Percentiles rank a stretch among this genome's conserved stretches.
Conservation (phyloP, 2,329 filamentous ascomycete species). For the Phaeosphaeriaceae sp. region DNA sequence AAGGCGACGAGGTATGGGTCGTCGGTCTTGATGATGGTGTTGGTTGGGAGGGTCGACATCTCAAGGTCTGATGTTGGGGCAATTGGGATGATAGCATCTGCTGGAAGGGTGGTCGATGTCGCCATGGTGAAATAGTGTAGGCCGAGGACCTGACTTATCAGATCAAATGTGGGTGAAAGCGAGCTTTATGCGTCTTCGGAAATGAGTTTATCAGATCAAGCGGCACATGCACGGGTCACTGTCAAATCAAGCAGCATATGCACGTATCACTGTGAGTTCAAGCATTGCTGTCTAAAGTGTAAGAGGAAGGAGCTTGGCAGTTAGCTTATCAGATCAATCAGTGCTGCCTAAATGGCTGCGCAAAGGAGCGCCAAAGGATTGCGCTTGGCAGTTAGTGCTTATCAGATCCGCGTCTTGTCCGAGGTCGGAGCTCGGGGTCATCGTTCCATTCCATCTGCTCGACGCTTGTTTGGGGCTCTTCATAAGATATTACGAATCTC, state of each 20-base stretch:
- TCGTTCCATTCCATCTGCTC: neutral
- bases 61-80: slow-evolving; percentile 1
- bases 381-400: neutral
- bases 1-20: slow-evolving; percentile 30
- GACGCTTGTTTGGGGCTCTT: no score
- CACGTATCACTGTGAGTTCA: neutral
- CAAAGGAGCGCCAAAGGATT: neutral
- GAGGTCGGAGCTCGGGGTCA: neutral
- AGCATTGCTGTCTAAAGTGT: neutral
- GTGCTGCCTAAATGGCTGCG: neutral
- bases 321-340: neutral
- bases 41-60: neutral
- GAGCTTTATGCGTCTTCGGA: neutral
- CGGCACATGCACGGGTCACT: no score
- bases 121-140: neutral
- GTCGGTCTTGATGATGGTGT: slow-evolving; percentile 3
- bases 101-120: neutral
- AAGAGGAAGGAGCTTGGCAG: neutral
- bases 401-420: neutral
- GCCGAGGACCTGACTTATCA: neutral
- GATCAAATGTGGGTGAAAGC: neutral
- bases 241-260: neutral
- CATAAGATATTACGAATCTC: no score
- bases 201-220: neutral
- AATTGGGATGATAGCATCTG: neutral